These are phyloP conservation scores for Ceratocystis cubensis DNA, from an alignment of 2,329 filamentous ascomycete genomes.

Conservation along the genomic window DNA sequence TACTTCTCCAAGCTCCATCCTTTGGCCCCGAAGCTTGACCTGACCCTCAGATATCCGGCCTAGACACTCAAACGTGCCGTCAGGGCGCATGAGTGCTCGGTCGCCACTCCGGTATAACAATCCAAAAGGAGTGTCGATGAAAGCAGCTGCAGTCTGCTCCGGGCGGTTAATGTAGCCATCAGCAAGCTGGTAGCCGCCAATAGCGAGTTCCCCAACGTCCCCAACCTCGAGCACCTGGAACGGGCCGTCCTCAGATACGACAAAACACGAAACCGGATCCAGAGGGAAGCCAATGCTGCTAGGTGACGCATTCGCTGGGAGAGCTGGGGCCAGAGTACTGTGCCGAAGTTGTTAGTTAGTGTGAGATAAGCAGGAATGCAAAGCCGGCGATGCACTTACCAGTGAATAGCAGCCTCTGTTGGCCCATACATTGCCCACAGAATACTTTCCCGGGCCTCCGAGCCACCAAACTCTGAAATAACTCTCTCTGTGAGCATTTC, in stretches of 20 bases:
- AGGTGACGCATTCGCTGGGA: conserved; percentile 44
- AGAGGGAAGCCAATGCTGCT: conserved; percentile 67
- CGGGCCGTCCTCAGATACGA: conserved; percentile 42
- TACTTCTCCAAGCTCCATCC: conserved; percentile 67
- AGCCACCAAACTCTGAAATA: conserved; percentile 64
- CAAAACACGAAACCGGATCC: conserved; percentile 66
- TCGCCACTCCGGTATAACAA: conserved; percentile 75
- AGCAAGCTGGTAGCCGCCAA: conserved; percentile 71
- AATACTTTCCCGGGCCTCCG: conserved; percentile 42
- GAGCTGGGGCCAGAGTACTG: conserved; percentile 56
- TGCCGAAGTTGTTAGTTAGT: conserved; percentile 10
- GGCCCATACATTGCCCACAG: conserved; percentile 92
- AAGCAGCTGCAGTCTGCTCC: conserved; percentile 59
- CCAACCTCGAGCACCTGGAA: conserved; percentile 50
- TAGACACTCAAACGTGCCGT: conserved; percentile 68
- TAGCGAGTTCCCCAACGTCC: conserved; percentile 62
- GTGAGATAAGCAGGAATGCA: background rate
- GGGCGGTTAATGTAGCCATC: conserved; percentile 69
- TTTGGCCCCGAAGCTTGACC: conserved; percentile 74
- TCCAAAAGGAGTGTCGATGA: conserved; percentile 56
- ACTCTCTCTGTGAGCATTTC: conserved; percentile 79
- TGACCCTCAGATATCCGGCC: conserved; percentile 71
- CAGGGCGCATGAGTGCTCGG: conserved; percentile 53
- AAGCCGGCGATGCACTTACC: conserved; percentile 30
- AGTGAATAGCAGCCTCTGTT: conserved; percentile 85